A percentile compares a stretch with the other conserved stretches of the same genome.
Conservation (phyloP, 2,329 filamentous ascomycete species). For the Talaromyces atroroseus region DNA sequence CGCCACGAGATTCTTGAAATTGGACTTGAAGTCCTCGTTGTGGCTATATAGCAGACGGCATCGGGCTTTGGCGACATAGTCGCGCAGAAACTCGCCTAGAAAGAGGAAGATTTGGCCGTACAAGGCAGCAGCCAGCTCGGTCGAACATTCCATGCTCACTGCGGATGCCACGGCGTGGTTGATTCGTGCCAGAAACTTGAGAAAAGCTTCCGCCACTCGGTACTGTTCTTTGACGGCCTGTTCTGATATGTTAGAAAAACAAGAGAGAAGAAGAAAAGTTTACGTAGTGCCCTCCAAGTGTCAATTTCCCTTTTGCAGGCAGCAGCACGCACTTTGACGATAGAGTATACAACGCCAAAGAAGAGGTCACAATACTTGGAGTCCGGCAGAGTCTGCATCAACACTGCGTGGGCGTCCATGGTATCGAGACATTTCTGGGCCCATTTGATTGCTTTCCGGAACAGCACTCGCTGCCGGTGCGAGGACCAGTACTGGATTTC, state of each 20-base stretch:
- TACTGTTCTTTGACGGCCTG: slow-evolving; percentile 34
- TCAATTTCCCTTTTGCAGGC: background rate
- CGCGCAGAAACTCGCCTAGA: slow-evolving; percentile 34
- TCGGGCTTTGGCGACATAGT: slow-evolving; percentile 29
- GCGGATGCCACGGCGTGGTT: slow-evolving; percentile 25
- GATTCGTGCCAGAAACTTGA: slow-evolving; percentile 28
- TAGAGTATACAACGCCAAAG: slow-evolving; percentile 31
- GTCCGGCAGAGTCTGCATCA: slow-evolving; percentile 25
- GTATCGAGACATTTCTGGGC: slow-evolving; percentile 26
- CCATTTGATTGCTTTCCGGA: slow-evolving; percentile 22
- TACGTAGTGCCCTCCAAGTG: background rate
- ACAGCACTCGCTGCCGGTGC: slow-evolving; percentile 22
- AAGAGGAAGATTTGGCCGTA: slow-evolving; percentile 34
- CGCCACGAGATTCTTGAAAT: slow-evolving; percentile 29
- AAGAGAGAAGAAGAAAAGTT: background rate
- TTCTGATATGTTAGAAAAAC: background rate
- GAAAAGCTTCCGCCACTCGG: slow-evolving; percentile 29
- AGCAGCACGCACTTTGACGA: slow-evolving; percentile 28
- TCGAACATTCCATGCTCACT: slow-evolving; percentile 6
- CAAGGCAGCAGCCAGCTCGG: slow-evolving; percentile 20
- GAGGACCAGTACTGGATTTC: slow-evolving; percentile 27
- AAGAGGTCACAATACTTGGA: slow-evolving; percentile 29
- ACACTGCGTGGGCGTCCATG: slow-evolving; percentile 23
- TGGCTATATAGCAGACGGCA: slow-evolving; percentile 32
- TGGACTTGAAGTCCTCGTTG: slow-evolving; percentile 29